Evolutionary conservation across 2,329 filamentous ascomycete genomes (phyloP).

Genomic region (Colletotrichum eremochloae): DNA sequence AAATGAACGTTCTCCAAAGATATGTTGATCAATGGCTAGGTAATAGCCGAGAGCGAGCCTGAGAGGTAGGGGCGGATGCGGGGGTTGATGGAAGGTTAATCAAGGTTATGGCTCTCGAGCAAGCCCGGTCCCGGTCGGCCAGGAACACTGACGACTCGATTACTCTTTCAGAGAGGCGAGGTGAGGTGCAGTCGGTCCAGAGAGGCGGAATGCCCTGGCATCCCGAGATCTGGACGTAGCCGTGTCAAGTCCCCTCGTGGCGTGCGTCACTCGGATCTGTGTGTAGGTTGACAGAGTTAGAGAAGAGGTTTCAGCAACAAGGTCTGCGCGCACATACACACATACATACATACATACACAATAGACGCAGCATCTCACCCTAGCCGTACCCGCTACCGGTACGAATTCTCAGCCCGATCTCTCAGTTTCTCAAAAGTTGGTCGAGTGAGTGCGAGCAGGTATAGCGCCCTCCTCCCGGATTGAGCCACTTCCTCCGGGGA

Average conservation of each 20-base stretch:
- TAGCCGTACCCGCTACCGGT: not conserved
- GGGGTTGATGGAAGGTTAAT: constrained; percentile 33
- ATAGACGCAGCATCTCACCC: too few species aligned
- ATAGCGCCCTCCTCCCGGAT: constrained; percentile 16
- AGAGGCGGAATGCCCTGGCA: constrained; percentile 17
- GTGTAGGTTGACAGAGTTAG: constrained; percentile 42
- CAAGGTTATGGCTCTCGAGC: constrained; percentile 5
- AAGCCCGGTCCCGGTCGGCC: constrained; percentile 28
- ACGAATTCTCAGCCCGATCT: constrained; percentile 17
- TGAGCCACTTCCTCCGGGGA: constrained; percentile 25
- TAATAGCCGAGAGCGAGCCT: too few species aligned
- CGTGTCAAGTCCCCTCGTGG: constrained; percentile 33
- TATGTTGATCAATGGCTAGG: constrained; percentile 6
- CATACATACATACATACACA: constrained; percentile 7
- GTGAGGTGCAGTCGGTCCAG: not conserved
- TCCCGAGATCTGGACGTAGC: constrained; percentile 20
- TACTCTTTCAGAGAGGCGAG: constrained; percentile 5
- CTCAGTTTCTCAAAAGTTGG: not conserved
- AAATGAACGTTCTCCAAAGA: not conserved
- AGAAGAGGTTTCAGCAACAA: constrained; percentile 40
- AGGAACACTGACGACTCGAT: constrained; percentile 27
- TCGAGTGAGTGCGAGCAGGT: not conserved
- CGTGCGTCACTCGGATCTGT: constrained; percentile 41
- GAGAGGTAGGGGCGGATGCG: constrained; percentile 14
- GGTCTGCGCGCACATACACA: constrained; percentile 30